Percentiles rank a stretch among this genome's conserved stretches.
Evolutionary conservation across 75 land plant genomes (phyloP).

Genomic region (Chamaecyparis obtusa): DNA sequence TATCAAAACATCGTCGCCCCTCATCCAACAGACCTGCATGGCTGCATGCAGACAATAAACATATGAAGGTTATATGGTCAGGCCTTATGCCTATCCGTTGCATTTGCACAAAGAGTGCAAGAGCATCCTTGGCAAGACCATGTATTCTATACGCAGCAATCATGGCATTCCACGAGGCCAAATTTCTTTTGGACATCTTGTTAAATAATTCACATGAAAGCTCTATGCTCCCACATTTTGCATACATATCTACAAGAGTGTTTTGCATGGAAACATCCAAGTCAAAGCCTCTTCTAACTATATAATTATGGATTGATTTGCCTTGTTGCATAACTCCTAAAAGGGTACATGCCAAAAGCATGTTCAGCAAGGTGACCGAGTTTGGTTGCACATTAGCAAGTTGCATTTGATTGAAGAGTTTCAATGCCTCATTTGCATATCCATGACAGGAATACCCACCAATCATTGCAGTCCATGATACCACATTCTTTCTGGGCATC

Average conservation of each 20-base stretch:
- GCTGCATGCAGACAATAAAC: constrained; percentile 16
- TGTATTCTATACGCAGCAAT: constrained; percentile 16
- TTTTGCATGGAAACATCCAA: constrained; percentile 9
- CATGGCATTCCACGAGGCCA: constrained; percentile 32
- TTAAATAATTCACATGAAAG: constrained; percentile 18
- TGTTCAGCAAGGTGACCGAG: constrained; percentile 14
- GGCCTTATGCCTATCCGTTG: constrained; percentile 14
- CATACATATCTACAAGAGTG: constrained; percentile 21
- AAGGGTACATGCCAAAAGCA: constrained; percentile 23
- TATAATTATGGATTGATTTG: constrained; percentile 8
- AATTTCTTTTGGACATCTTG: constrained; percentile 18
- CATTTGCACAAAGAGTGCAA: constrained; percentile 18
- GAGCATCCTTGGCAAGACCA: constrained; percentile 13
- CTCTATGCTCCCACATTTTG: constrained; percentile 13
- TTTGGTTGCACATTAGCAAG: constrained; percentile 14
- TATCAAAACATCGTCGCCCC: background rate
- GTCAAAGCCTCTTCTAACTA: constrained; percentile 17
- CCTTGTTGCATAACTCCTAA: constrained; percentile 21
- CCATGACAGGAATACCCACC: constrained; percentile 6
- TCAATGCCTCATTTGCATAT: constrained; percentile 1
- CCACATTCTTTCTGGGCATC: constrained; percentile 7
- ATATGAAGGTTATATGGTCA: constrained; percentile 11
- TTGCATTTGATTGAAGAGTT: constrained; percentile 18
- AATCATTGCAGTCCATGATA: constrained; percentile 22
- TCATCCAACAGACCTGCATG: constrained; percentile 14